Evolutionary conservation across 2,329 filamentous ascomycete genomes (phyloP).

Genomic region (Scedosporium aurantiacum): DNA sequence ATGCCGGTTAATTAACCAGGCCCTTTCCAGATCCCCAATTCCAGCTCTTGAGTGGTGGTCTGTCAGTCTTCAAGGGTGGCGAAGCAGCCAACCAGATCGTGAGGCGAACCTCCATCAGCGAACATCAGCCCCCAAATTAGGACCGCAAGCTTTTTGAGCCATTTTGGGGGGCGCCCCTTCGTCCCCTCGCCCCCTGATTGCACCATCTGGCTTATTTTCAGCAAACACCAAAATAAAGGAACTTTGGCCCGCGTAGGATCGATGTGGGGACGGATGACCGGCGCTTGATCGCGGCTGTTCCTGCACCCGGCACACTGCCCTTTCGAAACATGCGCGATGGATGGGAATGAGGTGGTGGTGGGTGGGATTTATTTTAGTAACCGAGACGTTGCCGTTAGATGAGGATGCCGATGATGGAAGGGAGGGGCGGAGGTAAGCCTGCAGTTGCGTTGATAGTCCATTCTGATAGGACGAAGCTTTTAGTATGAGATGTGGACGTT

Average conservation of each 20-base stretch:
- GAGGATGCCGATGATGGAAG: not conserved
- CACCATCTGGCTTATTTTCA: too few relatives aligned
- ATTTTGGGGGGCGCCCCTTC: too few relatives aligned
- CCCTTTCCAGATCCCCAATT: too few relatives aligned
- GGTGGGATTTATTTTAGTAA: not conserved
- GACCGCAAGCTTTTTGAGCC: not conserved
- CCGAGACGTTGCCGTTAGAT: too few relatives aligned
- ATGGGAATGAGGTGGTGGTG: not conserved
- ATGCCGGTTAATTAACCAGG: too few relatives aligned
- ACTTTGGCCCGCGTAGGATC: too few relatives aligned
- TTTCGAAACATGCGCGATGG: not conserved
- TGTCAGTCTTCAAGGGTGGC: not conserved
- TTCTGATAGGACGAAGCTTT: not conserved
- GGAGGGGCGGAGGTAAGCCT: not conserved
- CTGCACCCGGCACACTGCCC: not conserved
- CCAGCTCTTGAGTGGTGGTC: not conserved
- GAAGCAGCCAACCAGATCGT: not conserved
- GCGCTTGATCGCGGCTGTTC: not conserved
- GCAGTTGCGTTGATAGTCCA: not conserved
- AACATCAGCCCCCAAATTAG: not conserved
- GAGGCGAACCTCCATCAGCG: not conserved
- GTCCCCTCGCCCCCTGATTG: too few relatives aligned
- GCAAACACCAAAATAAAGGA: too few relatives aligned
- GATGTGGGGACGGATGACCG: not conserved
- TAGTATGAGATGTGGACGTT: not conserved